A percentile compares a stretch with the other conserved stretches of the same genome.
These are phyloP conservation scores for Oryza glumipatula DNA, from an alignment of 176 grass and related monocot genomes.

Conservation along the genomic window DNA sequence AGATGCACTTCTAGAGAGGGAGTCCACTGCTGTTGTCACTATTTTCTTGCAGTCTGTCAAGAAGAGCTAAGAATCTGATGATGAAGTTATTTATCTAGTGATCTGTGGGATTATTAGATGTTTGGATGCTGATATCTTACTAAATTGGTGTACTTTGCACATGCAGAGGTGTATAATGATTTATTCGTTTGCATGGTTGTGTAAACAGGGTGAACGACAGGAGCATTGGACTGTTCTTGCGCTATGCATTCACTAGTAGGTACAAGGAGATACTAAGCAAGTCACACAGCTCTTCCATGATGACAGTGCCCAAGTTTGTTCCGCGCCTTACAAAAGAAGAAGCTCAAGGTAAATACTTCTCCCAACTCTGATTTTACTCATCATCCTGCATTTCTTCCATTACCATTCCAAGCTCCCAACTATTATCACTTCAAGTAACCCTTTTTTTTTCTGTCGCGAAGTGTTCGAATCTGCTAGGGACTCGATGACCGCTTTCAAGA, in stretches of 20 bases:
- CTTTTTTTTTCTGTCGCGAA: conserved; percentile 9
- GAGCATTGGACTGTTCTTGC: conserved; percentile 75
- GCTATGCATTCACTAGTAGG: conserved; percentile 71
- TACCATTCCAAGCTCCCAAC: conserved; percentile 1
- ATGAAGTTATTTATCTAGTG: conserved; percentile 10
- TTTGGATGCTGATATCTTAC: background rate
- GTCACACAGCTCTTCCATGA: conserved; percentile 65
- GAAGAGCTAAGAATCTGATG: background rate
- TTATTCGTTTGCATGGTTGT: conserved; percentile 15
- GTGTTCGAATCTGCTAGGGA: conserved; percentile 78
- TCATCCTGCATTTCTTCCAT: background rate
- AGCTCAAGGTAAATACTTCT: conserved; percentile 49
- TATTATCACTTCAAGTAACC: conserved; percentile 8
- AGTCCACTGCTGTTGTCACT: background rate
- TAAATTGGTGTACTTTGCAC: background rate
- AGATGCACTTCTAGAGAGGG: background rate
- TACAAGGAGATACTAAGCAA: conserved; percentile 98
- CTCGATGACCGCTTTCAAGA: conserved; percentile 81
- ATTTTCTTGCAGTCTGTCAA: background rate
- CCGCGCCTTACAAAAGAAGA: conserved; percentile 88
- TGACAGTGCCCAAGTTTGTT: conserved; percentile 68
- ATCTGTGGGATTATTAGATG: background rate
- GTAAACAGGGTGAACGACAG: conserved; percentile 73
- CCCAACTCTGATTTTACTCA: background rate
- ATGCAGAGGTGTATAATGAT: background rate